Conservation (phyloP, 352 stramenopile species). For the Phytophthora citricola region DNA sequence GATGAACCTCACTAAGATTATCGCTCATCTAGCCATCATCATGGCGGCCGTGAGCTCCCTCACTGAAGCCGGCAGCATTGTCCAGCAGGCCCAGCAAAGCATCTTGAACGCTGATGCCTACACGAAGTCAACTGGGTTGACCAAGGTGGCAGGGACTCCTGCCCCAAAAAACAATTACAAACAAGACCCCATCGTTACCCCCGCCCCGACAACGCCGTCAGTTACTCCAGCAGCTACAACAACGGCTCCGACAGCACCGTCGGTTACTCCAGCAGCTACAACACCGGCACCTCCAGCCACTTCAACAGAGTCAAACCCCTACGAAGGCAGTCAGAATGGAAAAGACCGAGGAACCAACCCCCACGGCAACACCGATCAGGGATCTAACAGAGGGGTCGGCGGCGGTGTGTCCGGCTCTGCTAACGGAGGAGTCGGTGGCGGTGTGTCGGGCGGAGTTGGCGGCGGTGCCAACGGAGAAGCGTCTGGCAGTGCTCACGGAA, state of each 20-base stretch:
- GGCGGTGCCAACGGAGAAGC: neutral
- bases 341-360: too few species aligned
- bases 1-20: slow-evolving; percentile 45
- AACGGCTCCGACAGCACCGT: neutral
- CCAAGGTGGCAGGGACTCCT: neutral
- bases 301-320: too few species aligned
- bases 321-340: too few species aligned
- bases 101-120: neutral
- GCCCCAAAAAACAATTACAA: neutral
- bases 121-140: neutral
- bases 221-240: neutral
- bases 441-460: slow-evolving; percentile 1
- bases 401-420: neutral
- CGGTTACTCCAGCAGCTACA: neutral
- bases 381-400: neutral
- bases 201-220: neutral
- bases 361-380: too few species aligned
- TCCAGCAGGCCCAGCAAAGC: slow-evolving; percentile 14
- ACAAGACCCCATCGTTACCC: neutral
- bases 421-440: slow-evolving; percentile 3
- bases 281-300: too few species aligned
- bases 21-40: slow-evolving; percentile 38
- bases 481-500: neutral
- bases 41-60: slow-evolving; percentile 26
- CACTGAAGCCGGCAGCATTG: slow-evolving; percentile 22